Evolutionary conservation across 108 stramenopile species (phyloP), one percentile per base, ranked within the genome.

Genomic region (Pseudonitzschia pungens): DNA sequence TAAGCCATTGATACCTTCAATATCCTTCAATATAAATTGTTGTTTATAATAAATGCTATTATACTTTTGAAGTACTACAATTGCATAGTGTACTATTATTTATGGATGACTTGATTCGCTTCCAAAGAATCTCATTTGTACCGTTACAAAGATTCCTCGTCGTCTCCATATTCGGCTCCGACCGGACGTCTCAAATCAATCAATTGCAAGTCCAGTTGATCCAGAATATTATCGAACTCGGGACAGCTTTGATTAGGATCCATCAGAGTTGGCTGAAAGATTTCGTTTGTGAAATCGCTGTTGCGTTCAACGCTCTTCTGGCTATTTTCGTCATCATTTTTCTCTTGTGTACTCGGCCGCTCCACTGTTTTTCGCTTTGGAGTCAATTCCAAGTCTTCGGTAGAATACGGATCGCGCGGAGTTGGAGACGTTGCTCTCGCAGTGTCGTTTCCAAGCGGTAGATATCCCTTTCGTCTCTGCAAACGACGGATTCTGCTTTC

Each of bases 111-210:
- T n/a, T n/a, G n/a, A n/a, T n/a, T n/a, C n/a, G n/a, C n/a, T n/a
- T n/a, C n/a, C n/a, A n/a, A n/a, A n/a, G n/a, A 43, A 9, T 43
- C 6, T 43, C 42, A 43, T 43, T 48, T 48, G 6, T 36, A 36
- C 18, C 45, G 20, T 73, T 77, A 83, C 41, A 83, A 33, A 21
- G 82, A 83, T 26, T 27, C 65, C 69, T 83, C 82, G 29, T 83
- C 82, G 21, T 74, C 48, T 33, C 82, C 82, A 48, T 82, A 82
- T 54, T 78, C 77, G 14, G 43, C 31, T 32, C 74, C 82, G 14
- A 63, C 26, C 0, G 76, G 73, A 28, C 82, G 74, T 6, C 52
- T 54, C 53, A 78, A 58, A n/a, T 70, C 73, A 32, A 83, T 78
- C 43, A 74, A 36, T 71, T 81, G 68, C 27, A 81, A 53, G 55